Evolutionary conservation across 495 filamentous ascomycete species (phyloP), one percentile per base, ranked within the genome.

Genomic region (Trichocladium uniseriatum): DNA sequence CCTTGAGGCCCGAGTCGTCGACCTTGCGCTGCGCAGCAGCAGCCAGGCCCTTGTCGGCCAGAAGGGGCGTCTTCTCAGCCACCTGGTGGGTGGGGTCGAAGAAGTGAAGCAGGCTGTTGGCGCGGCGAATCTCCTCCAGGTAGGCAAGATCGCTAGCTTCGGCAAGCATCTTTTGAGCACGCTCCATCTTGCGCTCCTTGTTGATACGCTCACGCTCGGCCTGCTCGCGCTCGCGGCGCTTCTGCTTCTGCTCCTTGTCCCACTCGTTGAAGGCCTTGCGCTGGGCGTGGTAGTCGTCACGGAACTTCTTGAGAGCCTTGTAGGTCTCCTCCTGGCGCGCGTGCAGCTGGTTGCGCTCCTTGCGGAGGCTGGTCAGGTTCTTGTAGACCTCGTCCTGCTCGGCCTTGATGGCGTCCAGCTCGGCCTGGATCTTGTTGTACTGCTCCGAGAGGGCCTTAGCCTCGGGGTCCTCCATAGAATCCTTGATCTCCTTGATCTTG

Each of bases 101-200:
- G 77, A 88, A 90, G 43, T 82, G 81, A 49, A 96, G 83, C 9
- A 99, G 74, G 60, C 79, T 82, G 67, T 90, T 83, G 31, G 87
- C 87, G 43, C 84, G 83, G 38, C 87, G 75, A 60, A 99, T 94
- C 72, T 97, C 87, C 49, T 94, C 87, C 38, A 84, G 72, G 70
- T 87, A 99, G 36, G 92, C 92, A 0, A 80, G 89, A 54, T 81
- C 77, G 45, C 86, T 90, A 50, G 94, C 92, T 69, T 95, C 90
- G 63, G 89, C 90, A 40, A 95, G 79, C 68, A 82, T 65, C 67
- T 87, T 84, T 73, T 90, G 77, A 16, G 92, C 92, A 24, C 86
- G 74, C 69, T 90, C 84, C 72, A 83, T 89, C 68, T 82, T 79
- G 71, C 84, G 84, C 53, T 94, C 86, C 55, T 84, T 84, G 73